Percentiles rank a stretch among this genome's conserved stretches.
These are phyloP conservation scores for Solanum virginianum DNA, from an alignment of 257 asterid species.

Conservation along the genomic window DNA sequence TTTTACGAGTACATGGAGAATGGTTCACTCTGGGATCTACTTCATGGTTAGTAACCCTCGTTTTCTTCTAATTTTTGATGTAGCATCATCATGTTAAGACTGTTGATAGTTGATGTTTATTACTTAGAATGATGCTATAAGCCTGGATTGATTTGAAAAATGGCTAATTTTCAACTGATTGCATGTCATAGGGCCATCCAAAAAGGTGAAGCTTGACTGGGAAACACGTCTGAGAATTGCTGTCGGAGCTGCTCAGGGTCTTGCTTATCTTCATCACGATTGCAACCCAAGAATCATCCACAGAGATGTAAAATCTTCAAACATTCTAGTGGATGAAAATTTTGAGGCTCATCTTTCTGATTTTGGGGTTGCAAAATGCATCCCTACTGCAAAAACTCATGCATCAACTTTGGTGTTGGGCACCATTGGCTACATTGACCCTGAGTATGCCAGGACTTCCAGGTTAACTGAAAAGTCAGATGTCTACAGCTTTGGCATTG, in stretches of 20 bases:
- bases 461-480: conserved; percentile 86
- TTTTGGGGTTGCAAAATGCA: conserved; percentile 78
- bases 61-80: background rate
- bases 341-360: conserved; percentile 95
- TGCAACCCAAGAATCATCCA: conserved; percentile 86
- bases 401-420: conserved; percentile 91
- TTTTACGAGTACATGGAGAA: conserved; percentile 95
- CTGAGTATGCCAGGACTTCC: conserved; percentile 90
- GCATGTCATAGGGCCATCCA: conserved; percentile 44
- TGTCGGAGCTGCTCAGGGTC: conserved; percentile 96
- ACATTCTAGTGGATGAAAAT: conserved; percentile 68
- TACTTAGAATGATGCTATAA: background rate
- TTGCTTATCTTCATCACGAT: conserved; percentile 92
- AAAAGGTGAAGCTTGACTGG: conserved; percentile 93
- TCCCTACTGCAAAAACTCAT: conserved; percentile 62
- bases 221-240: conserved; percentile 83
- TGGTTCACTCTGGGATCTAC: conserved; percentile 99
- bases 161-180: background rate
- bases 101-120: background rate
- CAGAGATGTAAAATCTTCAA: conserved; percentile 88
- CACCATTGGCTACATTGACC: conserved; percentile 95
- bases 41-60: conserved; percentile 50
- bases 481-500: conserved; percentile 92
- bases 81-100: background rate
- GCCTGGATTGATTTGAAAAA: background rate